Conservation (phyloP, 1,139 yeast genomes). For the Suhomyces choctaworum region DNA sequence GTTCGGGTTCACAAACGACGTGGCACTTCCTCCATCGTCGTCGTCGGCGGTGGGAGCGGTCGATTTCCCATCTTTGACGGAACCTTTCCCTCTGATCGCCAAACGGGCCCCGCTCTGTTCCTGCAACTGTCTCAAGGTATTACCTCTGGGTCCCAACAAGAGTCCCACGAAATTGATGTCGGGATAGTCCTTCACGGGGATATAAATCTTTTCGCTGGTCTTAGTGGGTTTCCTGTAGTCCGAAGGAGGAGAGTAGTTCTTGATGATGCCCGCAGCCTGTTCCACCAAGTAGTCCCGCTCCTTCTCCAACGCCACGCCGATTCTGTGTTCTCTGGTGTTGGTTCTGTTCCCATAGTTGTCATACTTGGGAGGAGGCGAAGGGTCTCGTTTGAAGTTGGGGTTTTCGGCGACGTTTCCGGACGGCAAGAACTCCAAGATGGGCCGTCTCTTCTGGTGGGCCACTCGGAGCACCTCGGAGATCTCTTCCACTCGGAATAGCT, state of each 20-base stretch:
- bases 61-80: slow-evolving; percentile 87
- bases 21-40: slow-evolving; percentile 20
- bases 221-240: slow-evolving; percentile 73
- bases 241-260: slow-evolving; percentile 78
- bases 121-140: slow-evolving; percentile 78
- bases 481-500: slow-evolving; percentile 76
- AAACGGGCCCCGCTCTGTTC: slow-evolving; percentile 82
- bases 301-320: slow-evolving; percentile 61
- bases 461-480: slow-evolving; percentile 49
- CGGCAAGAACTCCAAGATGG: slow-evolving; percentile 39
- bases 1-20: slow-evolving; percentile 27
- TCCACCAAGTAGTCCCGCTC: slow-evolving; percentile 82
- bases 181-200: slow-evolving; percentile 87
- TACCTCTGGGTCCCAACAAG: slow-evolving; percentile 93
- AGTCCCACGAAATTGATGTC: slow-evolving; percentile 91
- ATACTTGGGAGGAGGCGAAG: slow-evolving; percentile 92
- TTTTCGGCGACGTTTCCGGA: slow-evolving; percentile 28
- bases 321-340: slow-evolving; percentile 77
- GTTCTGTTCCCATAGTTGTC: slow-evolving; percentile 79
- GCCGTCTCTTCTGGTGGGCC: slow-evolving; percentile 53
- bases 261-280: slow-evolving; percentile 66
- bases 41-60: slow-evolving; percentile 41
- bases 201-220: slow-evolving; percentile 76
- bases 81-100: slow-evolving; percentile 90
- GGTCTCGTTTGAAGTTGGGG: slow-evolving; percentile 54